These are phyloP conservation scores for Tagetes patula DNA, from an alignment of 129 eudicot genomes.

Conservation along the genomic window DNA sequence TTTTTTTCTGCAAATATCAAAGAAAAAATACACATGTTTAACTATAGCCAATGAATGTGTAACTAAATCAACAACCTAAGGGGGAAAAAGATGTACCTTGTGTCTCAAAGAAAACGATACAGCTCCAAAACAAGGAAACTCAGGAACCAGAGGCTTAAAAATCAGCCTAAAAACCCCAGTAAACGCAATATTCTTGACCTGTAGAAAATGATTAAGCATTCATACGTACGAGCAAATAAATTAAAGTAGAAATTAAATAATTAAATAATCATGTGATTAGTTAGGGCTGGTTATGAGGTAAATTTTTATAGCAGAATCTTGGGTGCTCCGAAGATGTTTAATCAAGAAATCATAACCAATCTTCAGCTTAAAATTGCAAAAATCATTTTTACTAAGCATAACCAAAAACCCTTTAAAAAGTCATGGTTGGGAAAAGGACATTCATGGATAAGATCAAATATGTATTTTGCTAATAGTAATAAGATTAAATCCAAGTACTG, in stretches of 20 bases:
- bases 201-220: conserved; percentile 13
- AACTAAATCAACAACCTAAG: neutral
- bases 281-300: neutral
- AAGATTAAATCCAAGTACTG: neutral
- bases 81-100: conserved; percentile 50
- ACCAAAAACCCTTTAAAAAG: neutral
- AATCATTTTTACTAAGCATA: neutral
- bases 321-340: neutral
- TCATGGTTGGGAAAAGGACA: neutral
- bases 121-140: conserved; percentile 96
- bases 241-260: neutral
- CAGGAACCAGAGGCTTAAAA: conserved; percentile 89
- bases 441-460: conserved; percentile 13
- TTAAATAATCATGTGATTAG: neutral
- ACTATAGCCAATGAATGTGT: conserved; percentile 1
- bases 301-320: neutral
- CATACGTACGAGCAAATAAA: conserved; percentile 17
- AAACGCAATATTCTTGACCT: conserved; percentile 89
- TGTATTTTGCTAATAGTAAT: neutral
- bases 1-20: conserved; percentile 61
- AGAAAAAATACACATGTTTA: neutral
- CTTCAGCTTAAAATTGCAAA: conserved; percentile 3
- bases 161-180: conserved; percentile 95
- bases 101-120: conserved; percentile 77
- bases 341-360: neutral